Evolutionary conservation across 345 rosid species (phyloP).

Genomic region (Citrus mangshanensis): DNA sequence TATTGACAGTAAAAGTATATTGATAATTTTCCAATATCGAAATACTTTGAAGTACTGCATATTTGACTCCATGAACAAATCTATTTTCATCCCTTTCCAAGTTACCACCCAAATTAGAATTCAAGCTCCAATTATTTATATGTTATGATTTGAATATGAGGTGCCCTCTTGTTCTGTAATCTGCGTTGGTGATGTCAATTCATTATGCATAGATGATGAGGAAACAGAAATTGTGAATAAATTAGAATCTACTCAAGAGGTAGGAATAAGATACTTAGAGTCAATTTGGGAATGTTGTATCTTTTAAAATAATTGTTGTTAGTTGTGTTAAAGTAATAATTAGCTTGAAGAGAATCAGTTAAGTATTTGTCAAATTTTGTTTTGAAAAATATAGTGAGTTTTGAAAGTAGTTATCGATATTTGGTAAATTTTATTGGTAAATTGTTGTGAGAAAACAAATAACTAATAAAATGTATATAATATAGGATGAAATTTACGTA

Average conservation of each 20-base stretch:
- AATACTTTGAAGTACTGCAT: background rate
- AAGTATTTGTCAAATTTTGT: no score
- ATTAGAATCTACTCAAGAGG: background rate
- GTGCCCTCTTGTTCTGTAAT: background rate
- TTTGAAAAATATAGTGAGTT: no score
- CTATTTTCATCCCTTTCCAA: background rate
- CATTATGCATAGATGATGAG: background rate
- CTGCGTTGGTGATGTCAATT: background rate
- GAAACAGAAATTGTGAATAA: background rate
- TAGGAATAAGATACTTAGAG: background rate
- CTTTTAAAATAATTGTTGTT: no score
- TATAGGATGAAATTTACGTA: no score
- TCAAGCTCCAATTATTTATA: background rate
- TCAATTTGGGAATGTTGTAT: no score
- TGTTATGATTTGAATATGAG: background rate
- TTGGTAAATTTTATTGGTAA: no score
- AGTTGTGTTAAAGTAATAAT: fast-evolving
- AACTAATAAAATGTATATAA: no score
- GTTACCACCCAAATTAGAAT: background rate
- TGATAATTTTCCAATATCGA: background rate
- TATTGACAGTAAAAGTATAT: background rate
- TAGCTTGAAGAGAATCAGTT: no score
- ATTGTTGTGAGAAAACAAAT: no score
- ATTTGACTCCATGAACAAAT: background rate
- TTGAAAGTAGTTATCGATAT: no score